Conservation (phyloP, 2,329 filamentous ascomycete species). For the Hymenoscyphus fructigenus region DNA sequence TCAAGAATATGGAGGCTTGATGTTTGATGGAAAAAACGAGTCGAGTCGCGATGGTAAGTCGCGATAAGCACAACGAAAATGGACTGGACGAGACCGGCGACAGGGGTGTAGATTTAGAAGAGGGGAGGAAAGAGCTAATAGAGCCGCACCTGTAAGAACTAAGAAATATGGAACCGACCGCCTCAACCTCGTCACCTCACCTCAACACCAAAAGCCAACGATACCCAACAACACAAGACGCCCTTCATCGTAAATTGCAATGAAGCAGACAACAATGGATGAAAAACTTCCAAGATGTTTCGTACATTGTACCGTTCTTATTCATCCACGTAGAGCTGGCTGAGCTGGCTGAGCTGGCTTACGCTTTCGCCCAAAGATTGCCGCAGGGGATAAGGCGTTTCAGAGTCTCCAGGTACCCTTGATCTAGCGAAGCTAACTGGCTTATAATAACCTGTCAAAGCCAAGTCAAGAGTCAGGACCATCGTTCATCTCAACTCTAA, state of each 20-base stretch:
- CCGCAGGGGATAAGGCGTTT: neutral
- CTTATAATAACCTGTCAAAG: neutral
- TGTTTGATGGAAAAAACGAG: neutral
- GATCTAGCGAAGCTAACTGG: neutral
- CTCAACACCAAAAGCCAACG: neutral
- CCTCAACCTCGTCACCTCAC: neutral
- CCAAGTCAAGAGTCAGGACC: constrained; percentile 1
- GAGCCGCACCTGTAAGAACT: neutral
- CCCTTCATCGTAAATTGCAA: neutral
- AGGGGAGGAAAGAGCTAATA: neutral
- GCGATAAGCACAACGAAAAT: neutral
- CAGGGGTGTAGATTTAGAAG: neutral
- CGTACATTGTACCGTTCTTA: neutral
- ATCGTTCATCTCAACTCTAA: constrained; percentile 9
- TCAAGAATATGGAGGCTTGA: neutral
- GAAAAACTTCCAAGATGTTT: neutral
- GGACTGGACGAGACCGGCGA: neutral
- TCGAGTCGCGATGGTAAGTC: neutral
- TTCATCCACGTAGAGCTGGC: neutral
- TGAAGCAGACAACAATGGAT: neutral
- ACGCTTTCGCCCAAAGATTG: neutral
- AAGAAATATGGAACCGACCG: too few species aligned
- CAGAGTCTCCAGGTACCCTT: neutral
- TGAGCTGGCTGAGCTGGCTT: too few species aligned
- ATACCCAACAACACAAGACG: neutral